Base-by-base conservation (phyloP, 1,284 basidiomycete genomes). In the Puccinia polysora region DNA sequence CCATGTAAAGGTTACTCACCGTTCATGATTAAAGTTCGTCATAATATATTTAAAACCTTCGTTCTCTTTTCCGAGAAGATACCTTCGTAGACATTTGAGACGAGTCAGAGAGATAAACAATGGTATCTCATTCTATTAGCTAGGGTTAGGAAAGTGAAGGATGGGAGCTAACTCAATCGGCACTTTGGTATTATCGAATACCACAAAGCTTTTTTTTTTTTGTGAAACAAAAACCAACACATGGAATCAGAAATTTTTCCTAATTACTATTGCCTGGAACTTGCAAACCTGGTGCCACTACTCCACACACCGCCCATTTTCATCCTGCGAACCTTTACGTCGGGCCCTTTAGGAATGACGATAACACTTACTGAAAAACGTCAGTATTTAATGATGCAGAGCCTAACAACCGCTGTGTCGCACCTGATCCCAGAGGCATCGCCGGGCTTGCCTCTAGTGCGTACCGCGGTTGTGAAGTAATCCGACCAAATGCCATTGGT, bases 21-120 rank as follows among this genome's bases (percentile, higher is more conserved):
- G 40, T 49, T 71, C 68, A 30, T 63, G 68, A 49, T 71, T 71
- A 20, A 71, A 71, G 53, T 71, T 71, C 7, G 68, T 62, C 68
- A 71, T 71, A 30, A 71, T 71, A 36, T 71, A 71, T 52, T 63
- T 60, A 30, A 71, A 71, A 5, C 68, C 68, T 60, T 71, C 68
- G 59, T 71, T 71, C 34, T 71, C 68, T 38, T 50, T 50, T 34
- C 68, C 68, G 1, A 71, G 58, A 10, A 71, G 68, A 60, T 71
- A 59, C n/a, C 68, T 71, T 43, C n/a, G n/a, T n/a, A n/a, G n/a
- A n/a, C n/a, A n/a, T n/a, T n/a, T n/a, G n/a, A 53, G 25, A 10
- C 28, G n/a, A 20, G 34, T n/a, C 4, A 34, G 30, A 7, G n/a
- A 25, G n/a, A 4, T 30, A 32, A 18, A 56, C n/a, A n/a, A n/a